Percentiles rank a stretch among this genome's conserved stretches.
Evolutionary conservation across 1,284 basidiomycete genomes (phyloP).

Genomic region (Tetrapyrgos nigripes): DNA sequence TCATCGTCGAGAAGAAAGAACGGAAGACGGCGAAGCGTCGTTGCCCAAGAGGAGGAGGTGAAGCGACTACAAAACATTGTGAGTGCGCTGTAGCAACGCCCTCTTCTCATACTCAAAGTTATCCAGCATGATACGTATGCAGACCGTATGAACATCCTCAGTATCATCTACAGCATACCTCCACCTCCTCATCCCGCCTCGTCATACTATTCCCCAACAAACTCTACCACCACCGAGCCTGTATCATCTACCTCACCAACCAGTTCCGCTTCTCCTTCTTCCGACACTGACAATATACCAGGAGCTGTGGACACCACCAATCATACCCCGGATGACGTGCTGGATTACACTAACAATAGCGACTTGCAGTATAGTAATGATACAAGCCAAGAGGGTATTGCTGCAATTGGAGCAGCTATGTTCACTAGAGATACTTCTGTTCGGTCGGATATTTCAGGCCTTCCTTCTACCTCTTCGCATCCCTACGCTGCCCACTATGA

Average conservation of each 20-base stretch:
- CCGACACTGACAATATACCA: constrained; percentile 25
- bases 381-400: constrained; percentile 46
- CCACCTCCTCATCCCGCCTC: constrained; percentile 68
- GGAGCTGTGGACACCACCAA: constrained; percentile 34
- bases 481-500: constrained; percentile 35
- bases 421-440: constrained; percentile 50
- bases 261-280: constrained; percentile 55
- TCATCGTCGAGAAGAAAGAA: constrained; percentile 52
- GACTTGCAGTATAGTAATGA: constrained; percentile 26
- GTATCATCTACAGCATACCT: constrained; percentile 84
- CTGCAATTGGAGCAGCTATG: constrained; percentile 54
- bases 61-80: constrained; percentile 82
- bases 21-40: constrained; percentile 74
- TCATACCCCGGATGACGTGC: constrained; percentile 37
- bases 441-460: constrained; percentile 30
- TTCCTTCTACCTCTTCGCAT: constrained; percentile 23
- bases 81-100: constrained; percentile 41
- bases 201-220: constrained; percentile 56
- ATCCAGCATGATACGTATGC: constrained; percentile 85
- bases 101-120: constrained; percentile 18
- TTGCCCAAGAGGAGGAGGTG: constrained; percentile 86
- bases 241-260: constrained; percentile 48
- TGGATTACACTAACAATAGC: constrained; percentile 35
- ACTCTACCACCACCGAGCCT: constrained; percentile 47
- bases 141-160: constrained; percentile 87